These are phyloP conservation scores for Chenopodium formosanum DNA, from an alignment of 148 eudicot species.

Conservation along the genomic window DNA sequence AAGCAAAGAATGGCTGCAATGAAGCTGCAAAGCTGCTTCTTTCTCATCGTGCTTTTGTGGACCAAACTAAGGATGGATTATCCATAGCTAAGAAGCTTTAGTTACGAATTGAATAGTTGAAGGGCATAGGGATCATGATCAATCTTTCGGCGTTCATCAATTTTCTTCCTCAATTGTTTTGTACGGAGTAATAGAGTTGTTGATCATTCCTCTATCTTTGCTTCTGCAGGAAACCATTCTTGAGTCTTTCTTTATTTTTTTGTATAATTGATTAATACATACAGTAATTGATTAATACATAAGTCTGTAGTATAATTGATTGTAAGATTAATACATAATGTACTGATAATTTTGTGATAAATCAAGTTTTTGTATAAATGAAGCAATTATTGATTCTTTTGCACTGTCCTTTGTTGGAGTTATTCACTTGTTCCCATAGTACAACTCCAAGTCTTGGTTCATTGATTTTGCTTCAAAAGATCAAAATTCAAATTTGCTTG, in stretches of 20 bases:
- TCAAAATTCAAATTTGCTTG: too few species aligned
- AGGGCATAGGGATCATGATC: background rate
- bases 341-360: slow-evolving; percentile 8
- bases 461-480: too few species aligned
- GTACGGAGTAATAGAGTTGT: slow-evolving; percentile 7
- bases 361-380: slow-evolving; percentile 1
- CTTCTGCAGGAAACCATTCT: background rate
- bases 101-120: background rate
- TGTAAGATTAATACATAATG: background rate
- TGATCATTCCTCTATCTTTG: background rate
- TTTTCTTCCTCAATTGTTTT: slow-evolving; percentile 17
- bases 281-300: too few species aligned
- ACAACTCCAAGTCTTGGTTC: too few species aligned
- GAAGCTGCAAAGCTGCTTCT: slow-evolving; percentile 88
- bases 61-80: background rate
- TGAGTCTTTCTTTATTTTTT: background rate
- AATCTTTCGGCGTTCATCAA: slow-evolving; percentile 5
- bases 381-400: slow-evolving; percentile 13
- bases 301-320: background rate
- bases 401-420: too few species aligned
- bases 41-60: slow-evolving; percentile 70
- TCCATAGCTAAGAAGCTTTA: background rate
- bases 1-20: slow-evolving; percentile 93
- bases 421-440: too few species aligned
- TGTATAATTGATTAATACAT: background rate